Evolutionary conservation across 1,284 basidiomycete genomes (phyloP), one percentile per base, ranked within the genome.

Genomic region (Amylostereum areolatum): DNA sequence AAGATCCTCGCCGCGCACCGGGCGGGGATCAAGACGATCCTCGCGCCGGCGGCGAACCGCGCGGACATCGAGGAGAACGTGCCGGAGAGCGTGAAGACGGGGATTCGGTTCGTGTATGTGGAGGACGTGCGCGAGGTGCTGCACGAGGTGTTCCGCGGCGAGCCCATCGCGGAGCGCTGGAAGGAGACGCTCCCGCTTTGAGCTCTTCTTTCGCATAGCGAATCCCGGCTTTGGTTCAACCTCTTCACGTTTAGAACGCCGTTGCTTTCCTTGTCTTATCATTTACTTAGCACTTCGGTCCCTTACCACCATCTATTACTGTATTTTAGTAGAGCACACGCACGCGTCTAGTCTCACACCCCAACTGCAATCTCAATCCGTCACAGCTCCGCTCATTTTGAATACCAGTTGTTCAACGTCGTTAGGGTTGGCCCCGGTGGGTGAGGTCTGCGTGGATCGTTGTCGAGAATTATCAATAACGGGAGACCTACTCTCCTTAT

Each of bases 31-130:
- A 92, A 87, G 70, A 94, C 87, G 0, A 89, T 95, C 54, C 71
- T 95, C 27, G 91, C 92, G 1, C 94, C 94, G 0, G 81, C 80
- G 27, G 93, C 88, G 2, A 94, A 93, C 66, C 83, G 86, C 36
- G 83, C 89, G 0, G 93, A 97, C 63, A 94, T 97, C 36, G 92
- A 97, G 68, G 92, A 93, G 72, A 97, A 97, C 62, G 94, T 97
- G 0, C 93, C 92, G 0, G 85, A 85, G 59, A 94, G 91, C 60
- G 93, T 97, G 56, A 97, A 97, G 78, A 85, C 83, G 11, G 94
- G 93, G 27, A 93, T 97, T 55, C 80, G 84, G 48, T 92, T 97
- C 59, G 89, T 96, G 51, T 97, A 92, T 61, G 94, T 96, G 45
- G 92, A 96, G 62, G 88, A 91, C 59, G 90, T 95, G 47, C 77